Evolutionary conservation across 176 grass and related monocot genomes (phyloP).

Genomic region (Phragmites australis): DNA sequence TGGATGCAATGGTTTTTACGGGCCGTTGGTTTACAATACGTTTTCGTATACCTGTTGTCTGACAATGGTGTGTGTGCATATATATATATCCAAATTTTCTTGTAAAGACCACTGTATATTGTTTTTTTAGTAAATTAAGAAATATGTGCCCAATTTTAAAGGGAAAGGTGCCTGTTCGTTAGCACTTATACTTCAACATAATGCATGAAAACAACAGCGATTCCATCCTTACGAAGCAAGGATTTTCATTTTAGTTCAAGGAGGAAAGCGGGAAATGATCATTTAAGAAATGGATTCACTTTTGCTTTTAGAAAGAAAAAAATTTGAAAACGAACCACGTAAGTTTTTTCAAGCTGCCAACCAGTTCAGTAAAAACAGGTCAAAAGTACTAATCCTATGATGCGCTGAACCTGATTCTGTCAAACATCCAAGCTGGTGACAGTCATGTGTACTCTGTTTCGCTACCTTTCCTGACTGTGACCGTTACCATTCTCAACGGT

Average conservation of each 20-base stretch:
- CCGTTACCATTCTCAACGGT: conserved; percentile 26
- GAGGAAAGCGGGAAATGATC: not conserved
- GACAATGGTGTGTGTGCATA: too few relatives aligned
- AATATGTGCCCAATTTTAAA: not conserved
- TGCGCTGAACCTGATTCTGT: not conserved
- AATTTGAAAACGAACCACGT: not conserved
- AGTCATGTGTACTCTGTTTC: conserved; percentile 31
- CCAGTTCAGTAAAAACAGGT: not conserved
- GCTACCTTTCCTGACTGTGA: conserved; percentile 38
- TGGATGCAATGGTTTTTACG: too few relatives aligned
- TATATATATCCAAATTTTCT: not conserved
- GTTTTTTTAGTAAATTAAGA: not conserved
- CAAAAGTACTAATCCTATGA: not conserved
- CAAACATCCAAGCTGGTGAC: not conserved
- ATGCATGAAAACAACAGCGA: not conserved
- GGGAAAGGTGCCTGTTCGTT: not conserved
- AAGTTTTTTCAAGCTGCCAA: not conserved
- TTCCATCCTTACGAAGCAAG: not conserved
- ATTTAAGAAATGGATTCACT: not conserved
- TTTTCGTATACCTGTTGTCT: not conserved
- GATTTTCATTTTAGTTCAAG: not conserved
- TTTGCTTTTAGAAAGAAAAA: not conserved
- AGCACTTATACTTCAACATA: not conserved
- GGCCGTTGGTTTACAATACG: not conserved
- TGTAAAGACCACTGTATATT: not conserved